These are phyloP conservation scores for Globisporangium yorkense DNA, from an alignment of 352 stramenopile genomes.

Conservation along the genomic window DNA sequence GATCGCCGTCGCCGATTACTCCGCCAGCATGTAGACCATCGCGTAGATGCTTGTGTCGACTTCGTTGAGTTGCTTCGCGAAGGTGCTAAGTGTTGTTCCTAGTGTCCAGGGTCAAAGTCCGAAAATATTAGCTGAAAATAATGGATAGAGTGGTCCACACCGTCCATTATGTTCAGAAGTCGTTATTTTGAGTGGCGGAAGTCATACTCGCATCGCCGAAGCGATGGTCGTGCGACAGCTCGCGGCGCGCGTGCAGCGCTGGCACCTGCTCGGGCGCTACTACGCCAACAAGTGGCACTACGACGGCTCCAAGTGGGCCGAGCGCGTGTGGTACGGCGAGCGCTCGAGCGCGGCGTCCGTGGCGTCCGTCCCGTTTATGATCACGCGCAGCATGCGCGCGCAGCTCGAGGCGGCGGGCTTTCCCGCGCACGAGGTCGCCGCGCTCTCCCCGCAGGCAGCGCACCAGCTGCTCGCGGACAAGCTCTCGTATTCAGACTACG, in stretches of 20 bases:
- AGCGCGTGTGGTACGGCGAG: slow-evolving; percentile 65
- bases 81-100: no score
- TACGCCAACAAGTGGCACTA: slow-evolving; percentile 86
- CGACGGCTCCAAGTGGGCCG: slow-evolving; percentile 64
- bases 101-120: no score
- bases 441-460: slow-evolving; percentile 44
- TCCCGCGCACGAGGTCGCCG: slow-evolving; percentile 50
- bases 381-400: slow-evolving; percentile 65
- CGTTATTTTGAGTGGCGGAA: no score
- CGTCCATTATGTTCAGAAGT: no score
- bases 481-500: slow-evolving; percentile 46
- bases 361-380: slow-evolving; percentile 81
- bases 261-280: slow-evolving; percentile 64
- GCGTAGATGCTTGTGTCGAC: no score
- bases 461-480: slow-evolving; percentile 60
- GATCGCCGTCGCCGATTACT: no score
- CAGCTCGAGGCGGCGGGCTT: slow-evolving; percentile 56
- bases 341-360: slow-evolving; percentile 36
- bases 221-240: slow-evolving; percentile 36
- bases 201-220: neutral
- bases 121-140: no score
- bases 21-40: no score
- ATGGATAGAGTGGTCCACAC: no score
- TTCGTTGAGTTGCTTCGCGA: no score
- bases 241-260: slow-evolving; percentile 40